These are phyloP conservation scores for Vitis rupestris DNA, from an alignment of 164 flowering plant species.

Conservation along the genomic window DNA sequence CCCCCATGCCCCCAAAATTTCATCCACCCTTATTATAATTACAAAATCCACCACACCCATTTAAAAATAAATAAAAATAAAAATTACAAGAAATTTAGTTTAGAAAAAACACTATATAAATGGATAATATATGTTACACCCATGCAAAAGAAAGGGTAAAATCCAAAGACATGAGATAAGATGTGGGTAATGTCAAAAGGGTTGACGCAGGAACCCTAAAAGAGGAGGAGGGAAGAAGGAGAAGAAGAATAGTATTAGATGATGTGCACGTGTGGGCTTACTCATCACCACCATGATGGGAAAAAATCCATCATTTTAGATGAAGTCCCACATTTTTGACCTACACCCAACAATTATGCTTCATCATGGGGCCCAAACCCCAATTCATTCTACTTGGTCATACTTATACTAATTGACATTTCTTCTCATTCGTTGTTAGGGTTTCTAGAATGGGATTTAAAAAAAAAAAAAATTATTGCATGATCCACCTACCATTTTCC, in stretches of 20 bases:
- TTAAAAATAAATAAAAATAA: too few species aligned
- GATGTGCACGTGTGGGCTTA: slow-evolving; percentile 35
- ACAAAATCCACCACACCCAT: too few species aligned
- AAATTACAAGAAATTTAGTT: too few species aligned
- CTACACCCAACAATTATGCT: slow-evolving; percentile 18
- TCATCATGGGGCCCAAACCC: slow-evolving; percentile 6
- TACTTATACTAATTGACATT: neutral
- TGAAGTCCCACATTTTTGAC: slow-evolving; percentile 16
- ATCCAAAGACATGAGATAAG: neutral
- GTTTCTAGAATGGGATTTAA: neutral
- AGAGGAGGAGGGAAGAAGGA: neutral
- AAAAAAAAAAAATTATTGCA: neutral
- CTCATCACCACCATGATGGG: slow-evolving; percentile 13
- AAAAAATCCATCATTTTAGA: neutral
- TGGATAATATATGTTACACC: neutral
- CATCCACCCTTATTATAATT: too few species aligned
- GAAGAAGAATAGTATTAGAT: slow-evolving; percentile 5
- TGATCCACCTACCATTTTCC: neutral
- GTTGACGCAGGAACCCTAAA: slow-evolving; percentile 22
- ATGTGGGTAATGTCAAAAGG: slow-evolving; percentile 2
- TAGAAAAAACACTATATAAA: neutral
- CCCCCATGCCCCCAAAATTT: too few species aligned
- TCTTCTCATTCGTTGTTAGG: too few species aligned
- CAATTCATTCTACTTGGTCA: neutral
- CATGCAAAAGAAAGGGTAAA: neutral